phyloP scores from a whole-genome alignment of 257 asterid genomes.

The Cruciata laevipes region DNA sequence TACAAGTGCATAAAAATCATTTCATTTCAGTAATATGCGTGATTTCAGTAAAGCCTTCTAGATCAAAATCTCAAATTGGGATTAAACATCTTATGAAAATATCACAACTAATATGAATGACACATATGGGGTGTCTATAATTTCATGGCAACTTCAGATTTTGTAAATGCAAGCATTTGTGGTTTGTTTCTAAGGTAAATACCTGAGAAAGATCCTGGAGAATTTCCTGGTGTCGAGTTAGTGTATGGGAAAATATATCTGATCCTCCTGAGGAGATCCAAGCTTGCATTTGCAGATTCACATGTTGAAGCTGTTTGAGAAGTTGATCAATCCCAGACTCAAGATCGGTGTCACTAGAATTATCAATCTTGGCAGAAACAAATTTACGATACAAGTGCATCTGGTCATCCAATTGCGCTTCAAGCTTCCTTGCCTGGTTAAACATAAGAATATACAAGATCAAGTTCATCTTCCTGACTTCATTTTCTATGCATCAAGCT shows the following conservation, averaged over 20 bases:
- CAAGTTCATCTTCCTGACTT: background rate
- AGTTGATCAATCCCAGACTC: conserved; percentile 76
- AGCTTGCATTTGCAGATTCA: conserved; percentile 88
- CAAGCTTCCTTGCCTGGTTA: conserved; percentile 80
- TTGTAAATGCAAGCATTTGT: background rate
- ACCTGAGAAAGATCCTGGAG: conserved; percentile 97
- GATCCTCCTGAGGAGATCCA: conserved; percentile 99
- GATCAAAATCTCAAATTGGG: background rate
- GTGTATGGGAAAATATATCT: conserved; percentile 84
- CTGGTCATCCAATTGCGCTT: conserved; percentile 94
- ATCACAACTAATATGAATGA: too few species aligned
- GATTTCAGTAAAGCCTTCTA: background rate
- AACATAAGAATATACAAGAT: conserved; percentile 7
- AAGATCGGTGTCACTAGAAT: conserved; percentile 51
- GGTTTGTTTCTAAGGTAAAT: background rate
- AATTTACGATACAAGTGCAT: conserved; percentile 82
- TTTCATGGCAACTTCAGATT: background rate
- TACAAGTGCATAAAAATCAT: background rate
- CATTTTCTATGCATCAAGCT: too few species aligned
- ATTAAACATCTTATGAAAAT: background rate
- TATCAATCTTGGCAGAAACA: conserved; percentile 56
- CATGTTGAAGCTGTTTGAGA: conserved; percentile 82
- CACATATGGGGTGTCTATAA: background rate
- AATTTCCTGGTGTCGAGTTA: conserved; percentile 95
- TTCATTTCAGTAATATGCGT: background rate